phyloP scores from a whole-genome alignment of 78 protist species.

The Pigoraptor vietnamica region DNA sequence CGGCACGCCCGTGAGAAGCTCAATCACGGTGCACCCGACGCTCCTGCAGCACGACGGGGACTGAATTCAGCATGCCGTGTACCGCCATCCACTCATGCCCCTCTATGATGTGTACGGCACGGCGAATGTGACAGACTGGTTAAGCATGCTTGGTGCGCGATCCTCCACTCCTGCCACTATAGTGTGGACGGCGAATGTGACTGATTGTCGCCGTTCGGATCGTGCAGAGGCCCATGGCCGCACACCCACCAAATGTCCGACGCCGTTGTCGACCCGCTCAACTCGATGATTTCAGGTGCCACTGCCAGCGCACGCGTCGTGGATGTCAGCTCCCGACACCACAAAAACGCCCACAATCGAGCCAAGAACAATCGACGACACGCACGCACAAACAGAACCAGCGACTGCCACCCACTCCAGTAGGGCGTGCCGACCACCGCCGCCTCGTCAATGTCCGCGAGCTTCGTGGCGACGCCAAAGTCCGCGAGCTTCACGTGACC shows the following conservation, averaged over 20 bases:
- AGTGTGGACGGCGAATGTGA: no score
- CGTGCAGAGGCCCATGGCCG: no score
- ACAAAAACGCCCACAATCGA: no score
- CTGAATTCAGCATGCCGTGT: no score
- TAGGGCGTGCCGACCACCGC: conserved; percentile 92
- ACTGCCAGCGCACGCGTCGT: conserved; percentile 39
- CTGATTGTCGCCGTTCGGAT: no score
- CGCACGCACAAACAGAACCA: not conserved
- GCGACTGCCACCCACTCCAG: conserved; percentile 77
- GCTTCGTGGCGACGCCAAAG: conserved; percentile 45
- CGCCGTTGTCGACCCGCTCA: conserved; percentile 72
- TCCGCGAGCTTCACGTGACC: conserved; percentile 35
- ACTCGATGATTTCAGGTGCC: conserved; percentile 95
- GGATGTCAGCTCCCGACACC: no score
- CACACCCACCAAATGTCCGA: conserved; percentile 97
- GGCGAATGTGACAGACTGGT: no score
- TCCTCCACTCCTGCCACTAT: no score
- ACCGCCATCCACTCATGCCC: no score
- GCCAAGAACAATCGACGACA: not conserved
- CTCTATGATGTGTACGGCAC: no score
- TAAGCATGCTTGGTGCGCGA: no score
- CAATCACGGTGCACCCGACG: conserved; percentile 93
- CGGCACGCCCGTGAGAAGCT: conserved; percentile 92
- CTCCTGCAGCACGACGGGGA: no score
- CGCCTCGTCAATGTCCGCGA: conserved; percentile 47